phyloP scores from a whole-genome alignment of 306 rosid genomes.

The Bauhinia variegata region DNA sequence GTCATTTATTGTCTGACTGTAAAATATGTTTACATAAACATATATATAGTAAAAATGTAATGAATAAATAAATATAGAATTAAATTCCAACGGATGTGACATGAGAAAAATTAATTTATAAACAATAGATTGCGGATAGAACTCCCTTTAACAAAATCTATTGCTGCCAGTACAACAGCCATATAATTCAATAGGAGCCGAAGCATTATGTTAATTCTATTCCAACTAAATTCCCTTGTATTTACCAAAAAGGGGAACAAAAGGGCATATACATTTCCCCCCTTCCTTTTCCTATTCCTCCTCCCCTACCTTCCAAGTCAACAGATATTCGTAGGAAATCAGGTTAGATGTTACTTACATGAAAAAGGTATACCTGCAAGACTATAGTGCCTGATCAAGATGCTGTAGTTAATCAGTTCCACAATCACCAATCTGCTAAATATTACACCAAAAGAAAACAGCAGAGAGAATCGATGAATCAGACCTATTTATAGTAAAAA shows the following conservation, averaged over 20 bases:
- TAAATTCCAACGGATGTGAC: neutral
- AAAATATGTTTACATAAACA: too few relatives aligned
- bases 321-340: constrained; percentile 20
- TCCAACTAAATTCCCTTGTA: constrained; percentile 8
- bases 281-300: constrained; percentile 9
- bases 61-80: neutral
- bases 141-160: neutral
- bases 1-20: too few relatives aligned
- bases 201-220: neutral
- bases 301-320: constrained; percentile 2
- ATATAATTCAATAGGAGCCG: constrained; percentile 4
- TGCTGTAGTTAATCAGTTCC: constrained; percentile 27
- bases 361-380: constrained; percentile 15
- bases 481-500: neutral
- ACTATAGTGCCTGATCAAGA: constrained; percentile 22
- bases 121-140: neutral
- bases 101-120: neutral
- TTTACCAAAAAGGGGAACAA: constrained; percentile 12
- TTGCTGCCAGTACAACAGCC: neutral
- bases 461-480: neutral
- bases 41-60: neutral
- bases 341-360: constrained; percentile 25
- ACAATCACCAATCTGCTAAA: constrained; percentile 34
- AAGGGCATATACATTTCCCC: constrained; percentile 23
- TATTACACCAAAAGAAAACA: constrained; percentile 28